Evolutionary conservation across 2,329 filamentous ascomycete genomes (phyloP), one percentile per base, ranked within the genome.

Genomic region (Penicillium sp.): DNA sequence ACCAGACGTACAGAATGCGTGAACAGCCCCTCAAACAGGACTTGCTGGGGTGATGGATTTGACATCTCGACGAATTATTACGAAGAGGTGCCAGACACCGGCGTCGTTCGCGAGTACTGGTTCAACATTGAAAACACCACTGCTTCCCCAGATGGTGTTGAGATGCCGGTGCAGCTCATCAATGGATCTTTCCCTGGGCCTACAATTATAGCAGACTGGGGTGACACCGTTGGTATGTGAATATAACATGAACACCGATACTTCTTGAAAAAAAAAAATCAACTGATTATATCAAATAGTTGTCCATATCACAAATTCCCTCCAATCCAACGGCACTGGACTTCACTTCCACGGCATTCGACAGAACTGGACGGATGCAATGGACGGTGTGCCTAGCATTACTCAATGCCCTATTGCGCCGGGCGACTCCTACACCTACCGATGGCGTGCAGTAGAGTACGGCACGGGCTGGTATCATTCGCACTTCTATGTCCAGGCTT

Each of bases 181-280:
- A 90, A 90, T 71, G 85, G 85, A 6, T 83, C 86, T 47, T 89
- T 86, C 63, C 90, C 90, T 0, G 90, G 88, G 0, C 90, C 90
- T 1, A 81, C 83, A 17, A 86, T 93, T 60, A 83, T 84, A 64
- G 88, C 85, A 15, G 83, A 88, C 73, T 88, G 86, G 86, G 86
- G 86, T 35, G 86, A 89, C 69, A 76, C 63, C 15, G 76, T 88
- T 2, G 72, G 30, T 31, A 31, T 9, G 30, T 31, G 30, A 9
- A 31, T 31, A 31, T 31, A 31, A 9, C 30, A 31, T 31, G 30
- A 31, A 31, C 30, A 31, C 30, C 30, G 6, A 31, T 31, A 5
- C 30, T 31, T 31, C 30, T 31, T 31, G 30, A 31, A 31, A 31
- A 9, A 31, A 31, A 9, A 31, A 31, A 31, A 31, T 31, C 30